Base-by-base conservation (phyloP, 345 rosid species). In the Ricinus communis region DNA sequence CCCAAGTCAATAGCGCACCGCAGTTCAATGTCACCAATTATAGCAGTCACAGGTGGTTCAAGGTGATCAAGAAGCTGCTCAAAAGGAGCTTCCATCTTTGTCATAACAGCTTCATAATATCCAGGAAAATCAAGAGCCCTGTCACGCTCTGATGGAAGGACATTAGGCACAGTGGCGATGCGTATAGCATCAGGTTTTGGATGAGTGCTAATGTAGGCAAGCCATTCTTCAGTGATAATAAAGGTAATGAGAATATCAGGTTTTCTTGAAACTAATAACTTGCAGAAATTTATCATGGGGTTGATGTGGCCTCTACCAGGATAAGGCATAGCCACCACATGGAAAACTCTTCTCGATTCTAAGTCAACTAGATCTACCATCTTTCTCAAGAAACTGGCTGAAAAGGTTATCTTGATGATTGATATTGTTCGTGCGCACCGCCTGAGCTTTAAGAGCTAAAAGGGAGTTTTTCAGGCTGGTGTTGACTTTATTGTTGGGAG, bases 1-100 rank as follows among this genome's bases (percentile, higher is more conserved):
- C 78, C 85, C 4, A 74, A 70, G 4, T 53, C 52, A 11, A 72
- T 59, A 0, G 58, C 73, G 78, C 82, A 79, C 22, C 43, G 56
- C 52, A 82, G 1, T 47, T 50, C 67, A 31, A 69, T 43, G 19
- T 82, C 82, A n/a, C 73, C 73, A 5, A 79, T 6, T 22, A 82
- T 73, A 16, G 70, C 69, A 27, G 59, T 25, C 24, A 66, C 80
- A 3, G 82, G 79, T 15, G 59, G 57, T 10, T 66, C 52, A 50
- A 66, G 22, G 33, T 15, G 58, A 52, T 53, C 69, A 4, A 67
- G 74, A 7, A 65, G 13, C 51, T 41, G 40, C 27, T 54, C 64
- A 31, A 72, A 55, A 43, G 76, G 76, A 6, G 69, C 62, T 72
- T 72, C 76, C 70, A 72, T 54, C 22, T 55, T 45, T 4, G 70